Base-by-base conservation (phyloP, 1,284 basidiomycete species). In the Leccinum pachyderme region DNA sequence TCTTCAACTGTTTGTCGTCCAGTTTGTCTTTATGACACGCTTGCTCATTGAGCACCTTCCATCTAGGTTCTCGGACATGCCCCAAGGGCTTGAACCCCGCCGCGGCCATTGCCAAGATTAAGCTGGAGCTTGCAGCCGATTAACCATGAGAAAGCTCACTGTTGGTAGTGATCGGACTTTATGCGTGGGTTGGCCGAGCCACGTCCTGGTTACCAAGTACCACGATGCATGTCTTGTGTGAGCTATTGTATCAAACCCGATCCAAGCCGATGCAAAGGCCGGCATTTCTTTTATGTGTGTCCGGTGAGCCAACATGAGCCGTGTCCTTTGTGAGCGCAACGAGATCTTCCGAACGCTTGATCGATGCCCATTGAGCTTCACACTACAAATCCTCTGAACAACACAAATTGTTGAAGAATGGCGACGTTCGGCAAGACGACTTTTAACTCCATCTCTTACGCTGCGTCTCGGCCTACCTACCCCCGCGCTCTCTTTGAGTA, bases 1-100 rank as follows among this genome's bases (percentile, higher is more conserved):
- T 97, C 76, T 95, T 98, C 81, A 97, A 97, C 79, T 93, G 93
- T 86, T 53, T 58, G 84, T 74, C 41, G 18, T 15, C 35, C 27
- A 9, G 11, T 28, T 51, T 2, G 5, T 8, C 37, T 45, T 46
- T 29, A 1, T 13, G 3, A 2, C 7, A 1, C 15, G 2, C 29
- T 44, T 28, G 18, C 27, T 63, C 37, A 52, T 29, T 53, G 1
- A 4, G 43, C 45, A 52, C 4, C 50, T 5, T 5, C 45, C 54
- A 2, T 51, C 5, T 5, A 90, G 87, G 89, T 72, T 83, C 93
- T 37, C 84, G 90, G 61, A 97, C 95, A 33, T 97, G 94, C 76
- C 95, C 94, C 61, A 97, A 97, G 84, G 94, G 95, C 53, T 82
- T 98, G 59, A 97, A 96, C 78, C 93, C 93, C 2, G 92, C 90